Base-by-base conservation (phyloP, 305 asterid genomes). In the Striga hermonthica region DNA sequence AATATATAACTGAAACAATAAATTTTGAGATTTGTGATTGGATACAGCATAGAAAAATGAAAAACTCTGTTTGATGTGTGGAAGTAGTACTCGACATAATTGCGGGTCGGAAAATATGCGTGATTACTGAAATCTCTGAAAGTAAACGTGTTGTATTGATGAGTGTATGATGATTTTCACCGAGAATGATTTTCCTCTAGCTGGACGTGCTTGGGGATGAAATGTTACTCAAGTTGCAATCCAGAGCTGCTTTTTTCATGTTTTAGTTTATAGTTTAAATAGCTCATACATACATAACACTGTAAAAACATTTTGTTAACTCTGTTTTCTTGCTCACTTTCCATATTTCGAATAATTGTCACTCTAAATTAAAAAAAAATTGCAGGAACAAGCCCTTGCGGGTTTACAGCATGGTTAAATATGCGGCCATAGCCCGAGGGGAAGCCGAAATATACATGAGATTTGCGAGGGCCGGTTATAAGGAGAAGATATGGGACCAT, bases 401-500 rank as follows among this genome's bases (percentile, higher is more conserved):
- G 37, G 87, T 87, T 64, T 81, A 87, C 74, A 82, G 89, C 86
- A 87, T 87, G 95, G 95, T 87, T 28, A 87, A 87, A 60, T 87
- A 87, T 63, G 95, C 89, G n/a, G 89, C 95, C 75, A 87, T 87
- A 79, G 95, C 95, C 31, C 78, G 85, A 40, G 91, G 95, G 59
- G 89, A 87, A 73, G 95, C 91, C 47, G 95, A 87, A 67, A 84
- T 87, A 36, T 87, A 79, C 78, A 82, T 87, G 91, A 84, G 79
- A 78, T 87, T 87, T 57, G 89, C 89, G 9, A 75, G 86, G 74
- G 76, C 87, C 0, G 84, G 86, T 52, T 86, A 86, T 70, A 87
- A 84, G 78, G 95, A 87, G 79, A 87, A 84, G 77, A 84, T 82
- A 62, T 87, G 95, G 91, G 95, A 87, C 75, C 95, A 87, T 54